Percentiles rank a stretch among this genome's conserved stretches.
Conservation (phyloP, 2,329 filamentous ascomycete species). For the Tolypocladium capitatum region DNA sequence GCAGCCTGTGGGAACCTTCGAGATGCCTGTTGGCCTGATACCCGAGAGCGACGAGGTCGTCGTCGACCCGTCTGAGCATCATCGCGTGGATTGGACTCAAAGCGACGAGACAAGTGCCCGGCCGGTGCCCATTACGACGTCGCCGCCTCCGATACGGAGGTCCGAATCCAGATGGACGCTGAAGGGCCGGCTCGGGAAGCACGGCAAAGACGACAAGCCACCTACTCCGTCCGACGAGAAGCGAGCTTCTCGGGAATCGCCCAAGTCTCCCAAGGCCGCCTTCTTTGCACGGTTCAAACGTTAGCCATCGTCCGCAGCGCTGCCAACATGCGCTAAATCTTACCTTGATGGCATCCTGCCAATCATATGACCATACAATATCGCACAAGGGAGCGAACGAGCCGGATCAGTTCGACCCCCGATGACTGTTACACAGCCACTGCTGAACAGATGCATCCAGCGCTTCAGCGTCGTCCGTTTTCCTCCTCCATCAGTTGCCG, state of each 20-base stretch:
- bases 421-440: neutral
- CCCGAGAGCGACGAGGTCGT: neutral
- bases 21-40: slow-evolving; percentile 1
- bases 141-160: slow-evolving; percentile 23
- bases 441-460: neutral
- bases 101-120: slow-evolving; percentile 29
- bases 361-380: slow-evolving; percentile 2
- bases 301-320: slow-evolving; percentile 9
- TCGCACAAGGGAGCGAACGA: neutral
- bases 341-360: neutral
- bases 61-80: slow-evolving; percentile 19
- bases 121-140: slow-evolving; percentile 4
- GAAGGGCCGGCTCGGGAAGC: slow-evolving; percentile 24
- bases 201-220: slow-evolving; percentile 13
- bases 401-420: neutral
- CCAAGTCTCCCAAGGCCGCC: slow-evolving; percentile 21
- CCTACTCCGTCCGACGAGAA: slow-evolving; percentile 6
- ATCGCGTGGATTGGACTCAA: slow-evolving; percentile 45
- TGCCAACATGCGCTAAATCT: neutral
- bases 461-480: slow-evolving; percentile 12
- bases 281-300: slow-evolving; percentile 33
- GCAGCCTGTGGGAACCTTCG: slow-evolving; percentile 1
- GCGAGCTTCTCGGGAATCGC: slow-evolving; percentile 5
- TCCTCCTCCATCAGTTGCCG: slow-evolving; percentile 34
- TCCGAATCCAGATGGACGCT: slow-evolving; percentile 37